These are phyloP conservation scores for Microthyrium microscopicum DNA, from an alignment of 2,329 filamentous ascomycete species.

Conservation along the genomic window DNA sequence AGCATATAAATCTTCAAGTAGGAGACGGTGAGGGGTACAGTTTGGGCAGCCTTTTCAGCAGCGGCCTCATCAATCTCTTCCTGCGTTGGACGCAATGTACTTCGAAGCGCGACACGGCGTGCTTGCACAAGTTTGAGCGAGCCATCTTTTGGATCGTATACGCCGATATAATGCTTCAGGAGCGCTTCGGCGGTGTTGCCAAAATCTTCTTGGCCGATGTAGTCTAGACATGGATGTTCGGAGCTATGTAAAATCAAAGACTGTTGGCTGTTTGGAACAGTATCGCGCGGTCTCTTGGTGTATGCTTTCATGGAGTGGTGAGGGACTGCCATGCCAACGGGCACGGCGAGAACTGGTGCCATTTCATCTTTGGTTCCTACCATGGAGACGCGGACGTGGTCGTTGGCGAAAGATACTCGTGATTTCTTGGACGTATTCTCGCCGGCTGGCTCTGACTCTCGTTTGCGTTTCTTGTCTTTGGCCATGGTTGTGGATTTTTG, in stretches of 20 bases:
- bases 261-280: not conserved
- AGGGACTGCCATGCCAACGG: slow-evolving; percentile 22
- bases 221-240: slow-evolving; percentile 42
- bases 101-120: slow-evolving; percentile 38
- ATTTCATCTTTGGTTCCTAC: slow-evolving; percentile 28
- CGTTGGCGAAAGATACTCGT: not conserved
- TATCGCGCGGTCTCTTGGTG: slow-evolving; percentile 16
- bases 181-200: slow-evolving; percentile 30
- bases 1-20: too few species aligned
- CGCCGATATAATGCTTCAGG: slow-evolving; percentile 43
- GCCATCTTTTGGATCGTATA: slow-evolving; percentile 38
- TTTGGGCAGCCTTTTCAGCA: slow-evolving; percentile 10
- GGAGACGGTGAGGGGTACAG: not conserved
- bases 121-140: slow-evolving; percentile 37
- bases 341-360: slow-evolving; percentile 23
- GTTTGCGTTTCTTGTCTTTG: slow-evolving; percentile 3
- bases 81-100: slow-evolving; percentile 26
- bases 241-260: slow-evolving; percentile 42
- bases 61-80: slow-evolving; percentile 22
- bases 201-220: slow-evolving; percentile 34
- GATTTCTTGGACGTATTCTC: slow-evolving; percentile 11
- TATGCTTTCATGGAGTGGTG: slow-evolving; percentile 38
- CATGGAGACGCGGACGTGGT: slow-evolving; percentile 14
- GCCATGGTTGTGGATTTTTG: not conserved
- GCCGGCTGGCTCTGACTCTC: not conserved